A percentile compares a stretch with the other conserved stretches of the same genome.
Evolutionary conservation across 257 asterid species (phyloP).

Genomic region (Ophiorrhiza pumila): DNA sequence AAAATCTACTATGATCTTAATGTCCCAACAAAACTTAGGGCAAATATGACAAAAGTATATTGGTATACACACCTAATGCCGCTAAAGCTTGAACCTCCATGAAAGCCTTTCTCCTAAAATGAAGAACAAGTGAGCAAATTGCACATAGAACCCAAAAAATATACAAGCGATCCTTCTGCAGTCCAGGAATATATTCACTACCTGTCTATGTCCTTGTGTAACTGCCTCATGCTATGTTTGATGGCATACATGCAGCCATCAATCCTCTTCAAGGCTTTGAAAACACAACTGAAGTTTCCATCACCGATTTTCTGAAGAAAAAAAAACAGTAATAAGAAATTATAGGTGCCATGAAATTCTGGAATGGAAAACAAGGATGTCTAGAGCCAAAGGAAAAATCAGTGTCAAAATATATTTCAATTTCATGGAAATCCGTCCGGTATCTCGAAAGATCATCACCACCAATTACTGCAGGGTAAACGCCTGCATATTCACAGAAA

Average conservation of each 20-base stretch:
- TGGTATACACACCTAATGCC: constrained; percentile 24
- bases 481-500: constrained; percentile 41
- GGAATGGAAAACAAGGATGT: neutral
- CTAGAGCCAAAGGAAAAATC: neutral
- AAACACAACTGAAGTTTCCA: constrained; percentile 83
- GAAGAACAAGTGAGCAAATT: no score
- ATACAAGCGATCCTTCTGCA: no score
- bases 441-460: constrained; percentile 78
- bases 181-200: no score
- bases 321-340: constrained; percentile 10
- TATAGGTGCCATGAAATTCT: no score
- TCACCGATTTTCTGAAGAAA: constrained; percentile 66
- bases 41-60: neutral
- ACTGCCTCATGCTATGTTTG: constrained; percentile 58
- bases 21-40: neutral
- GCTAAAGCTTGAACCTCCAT: no score
- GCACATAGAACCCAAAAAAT: no score
- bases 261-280: constrained; percentile 76
- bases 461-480: constrained; percentile 43
- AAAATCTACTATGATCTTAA: no score
- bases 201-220: constrained; percentile 78
- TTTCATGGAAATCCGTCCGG: constrained; percentile 77
- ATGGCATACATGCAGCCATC: constrained; percentile 92
- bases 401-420: constrained; percentile 43
- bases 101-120: no score